These are phyloP conservation scores for Saccharomyces mikatae DNA, from an alignment of 805 yeast genomes.

Conservation along the genomic window DNA sequence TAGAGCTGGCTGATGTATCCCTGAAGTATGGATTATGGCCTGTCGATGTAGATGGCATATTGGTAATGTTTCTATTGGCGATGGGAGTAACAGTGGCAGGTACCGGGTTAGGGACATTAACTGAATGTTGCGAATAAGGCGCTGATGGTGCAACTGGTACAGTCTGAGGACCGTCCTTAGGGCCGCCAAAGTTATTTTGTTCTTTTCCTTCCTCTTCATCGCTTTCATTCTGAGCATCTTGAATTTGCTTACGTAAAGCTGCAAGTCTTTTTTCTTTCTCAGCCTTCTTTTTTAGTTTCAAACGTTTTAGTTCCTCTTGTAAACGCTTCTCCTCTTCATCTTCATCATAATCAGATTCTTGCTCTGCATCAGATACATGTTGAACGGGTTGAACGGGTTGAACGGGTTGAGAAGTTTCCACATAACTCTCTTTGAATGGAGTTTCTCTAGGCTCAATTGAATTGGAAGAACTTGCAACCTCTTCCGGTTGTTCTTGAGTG, in stretches of 20 bases:
- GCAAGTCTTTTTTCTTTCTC: slow-evolving; percentile 57
- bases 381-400: background rate
- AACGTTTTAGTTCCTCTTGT: slow-evolving; percentile 31
- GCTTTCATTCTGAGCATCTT: slow-evolving; percentile 38
- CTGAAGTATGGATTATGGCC: slow-evolving; percentile 50
- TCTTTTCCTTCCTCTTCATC: slow-evolving; percentile 27
- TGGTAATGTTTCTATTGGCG: background rate
- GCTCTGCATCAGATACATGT: slow-evolving; percentile 7
- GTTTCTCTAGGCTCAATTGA: slow-evolving; percentile 24
- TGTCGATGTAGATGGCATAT: slow-evolving; percentile 7
- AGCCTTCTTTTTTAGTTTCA: slow-evolving; percentile 44
- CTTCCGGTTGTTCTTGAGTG: background rate
- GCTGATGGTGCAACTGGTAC: background rate
- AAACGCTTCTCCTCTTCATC: slow-evolving; percentile 43
- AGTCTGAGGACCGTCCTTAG: background rate
- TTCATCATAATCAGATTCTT: slow-evolving; percentile 30
- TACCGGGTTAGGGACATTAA: background rate
- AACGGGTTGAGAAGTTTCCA: background rate
- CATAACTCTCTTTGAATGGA: slow-evolving; percentile 36
- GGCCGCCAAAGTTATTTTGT: slow-evolving; percentile 1
- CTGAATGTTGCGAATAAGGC: background rate
- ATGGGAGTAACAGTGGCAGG: background rate
- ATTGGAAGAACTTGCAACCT: background rate
- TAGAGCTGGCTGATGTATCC: slow-evolving; percentile 26
- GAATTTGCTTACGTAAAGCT: slow-evolving; percentile 51